Evolutionary conservation across 2,329 filamentous ascomycete genomes (phyloP).

Genomic region (Metarhizium rileyi): DNA sequence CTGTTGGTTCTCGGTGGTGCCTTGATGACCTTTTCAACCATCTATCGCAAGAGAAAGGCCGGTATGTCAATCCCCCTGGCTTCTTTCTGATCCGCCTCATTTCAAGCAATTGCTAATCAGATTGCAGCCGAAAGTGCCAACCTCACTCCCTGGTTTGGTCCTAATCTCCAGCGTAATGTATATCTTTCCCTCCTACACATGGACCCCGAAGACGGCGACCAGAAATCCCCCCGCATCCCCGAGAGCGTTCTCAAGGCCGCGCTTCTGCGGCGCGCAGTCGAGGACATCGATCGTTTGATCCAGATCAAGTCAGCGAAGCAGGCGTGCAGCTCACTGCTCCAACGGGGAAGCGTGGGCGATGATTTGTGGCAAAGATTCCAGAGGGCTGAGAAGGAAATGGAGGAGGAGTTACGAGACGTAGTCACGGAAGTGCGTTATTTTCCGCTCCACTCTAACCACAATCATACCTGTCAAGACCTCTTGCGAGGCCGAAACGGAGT

Average conservation of each 20-base stretch:
- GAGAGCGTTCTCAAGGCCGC: conserved; percentile 82
- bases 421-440: conserved; percentile 64
- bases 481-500: background rate
- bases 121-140: conserved; percentile 63
- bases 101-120: conserved; percentile 8
- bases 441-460: background rate
- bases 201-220: conserved; percentile 48
- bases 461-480: background rate
- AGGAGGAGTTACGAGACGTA: conserved; percentile 89
- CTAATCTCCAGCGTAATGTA: conserved; percentile 85
- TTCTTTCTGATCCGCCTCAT: background rate
- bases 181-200: conserved; percentile 89
- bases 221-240: conserved; percentile 63
- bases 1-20: conserved; percentile 79
- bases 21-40: conserved; percentile 80
- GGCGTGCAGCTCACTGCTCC: conserved; percentile 71
- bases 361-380: conserved; percentile 90
- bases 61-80: conserved; percentile 37
- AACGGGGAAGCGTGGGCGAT: conserved; percentile 88
- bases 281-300: conserved; percentile 88
- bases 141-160: conserved; percentile 88
- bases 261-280: conserved; percentile 76
- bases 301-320: conserved; percentile 83
- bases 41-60: conserved; percentile 89
- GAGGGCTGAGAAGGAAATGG: conserved; percentile 93